Conservation (phyloP, 139 green algal species). For the Klebsormidium nitens region DNA sequence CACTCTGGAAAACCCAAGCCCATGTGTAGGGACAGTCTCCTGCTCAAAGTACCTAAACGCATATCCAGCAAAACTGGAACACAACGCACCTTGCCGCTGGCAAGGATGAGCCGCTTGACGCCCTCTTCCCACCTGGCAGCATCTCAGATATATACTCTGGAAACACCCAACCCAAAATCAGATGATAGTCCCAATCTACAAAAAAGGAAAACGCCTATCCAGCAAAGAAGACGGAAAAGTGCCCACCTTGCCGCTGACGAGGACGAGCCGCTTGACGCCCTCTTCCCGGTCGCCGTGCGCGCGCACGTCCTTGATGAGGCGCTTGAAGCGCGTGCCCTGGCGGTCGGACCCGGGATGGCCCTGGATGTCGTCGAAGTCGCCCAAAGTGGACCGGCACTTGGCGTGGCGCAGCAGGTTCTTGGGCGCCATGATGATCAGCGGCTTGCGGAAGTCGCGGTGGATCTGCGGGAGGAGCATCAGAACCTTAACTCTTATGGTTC, state of each 20-base stretch:
- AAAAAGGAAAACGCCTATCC: no score
- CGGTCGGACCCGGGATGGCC: constrained; percentile 17
- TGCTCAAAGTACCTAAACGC: no score
- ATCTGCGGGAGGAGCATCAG: constrained; percentile 53
- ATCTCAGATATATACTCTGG: no score
- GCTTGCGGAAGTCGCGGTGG: constrained; percentile 96
- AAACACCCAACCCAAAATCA: no score
- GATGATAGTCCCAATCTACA: no score
- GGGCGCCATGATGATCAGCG: constrained; percentile 86
- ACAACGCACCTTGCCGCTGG: no score
- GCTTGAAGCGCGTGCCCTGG: constrained; percentile 91
- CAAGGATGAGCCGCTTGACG: no score
- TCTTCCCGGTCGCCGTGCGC: constrained; percentile 49
- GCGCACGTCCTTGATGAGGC: constrained; percentile 94
- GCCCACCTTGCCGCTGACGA: constrained; percentile 89
- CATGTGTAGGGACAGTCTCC: no score
- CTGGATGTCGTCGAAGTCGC: constrained; percentile 84
- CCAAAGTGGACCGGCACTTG: constrained; percentile 66
- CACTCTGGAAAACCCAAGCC: no score
- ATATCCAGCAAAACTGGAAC: no score
- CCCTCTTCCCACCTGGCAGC: no score
- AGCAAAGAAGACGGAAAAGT: not conserved
- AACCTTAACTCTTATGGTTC: not conserved
- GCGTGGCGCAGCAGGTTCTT: constrained; percentile 95
- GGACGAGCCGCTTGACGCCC: constrained; percentile 70